Base-by-base conservation (phyloP, 1,139 yeast species). In the Suhomyces bolitotheri region DNA sequence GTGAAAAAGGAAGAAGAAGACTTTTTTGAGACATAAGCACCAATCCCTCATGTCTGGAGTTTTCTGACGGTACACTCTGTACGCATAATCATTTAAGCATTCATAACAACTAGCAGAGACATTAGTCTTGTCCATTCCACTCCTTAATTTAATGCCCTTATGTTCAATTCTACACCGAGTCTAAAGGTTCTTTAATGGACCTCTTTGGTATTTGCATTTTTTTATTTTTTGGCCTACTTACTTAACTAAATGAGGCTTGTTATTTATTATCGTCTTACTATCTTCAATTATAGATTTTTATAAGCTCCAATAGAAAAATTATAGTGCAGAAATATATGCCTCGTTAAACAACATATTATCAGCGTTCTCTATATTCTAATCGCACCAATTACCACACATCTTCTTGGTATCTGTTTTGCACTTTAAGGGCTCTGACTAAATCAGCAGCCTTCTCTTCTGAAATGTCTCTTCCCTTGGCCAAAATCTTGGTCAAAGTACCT, bases 381-480 rank as follows among this genome's bases (percentile, higher is more conserved):
- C n/a, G n/a, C n/a, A n/a, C n/a, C n/a, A 6, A 17, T 49, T 66
- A 90, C 97, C 98, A 92, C 16, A 92, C 96, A 72, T 92, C 98
- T 67, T 92, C 98, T 67, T 90, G 98, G 62, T 88, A 90, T 62
- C 85, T 78, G 58, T 92, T 92, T 54, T 84, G 84, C 21, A 86
- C 80, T 61, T 86, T 87, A 69, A 85, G 76, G 50, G 83, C 78
- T 66, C 89, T 85, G 44, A 88, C 73, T 59, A 85, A 71, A 44
- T 84, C 94, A 41, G 79, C 76, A 13, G 96, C 97, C 50, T 78
- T 80, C 32, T 76, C 83, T 39, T 72, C 73, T 7, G 81, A 51
- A 33, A 89, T 61, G 14, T 63, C 71, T 49, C 83, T 73, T 50
- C 82, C 79, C 41, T 75, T 61, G 31, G 81, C 64, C 36, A 90